phyloP scores from a whole-genome alignment of 75 land plant species.

The Cunninghamia lanceolata region DNA sequence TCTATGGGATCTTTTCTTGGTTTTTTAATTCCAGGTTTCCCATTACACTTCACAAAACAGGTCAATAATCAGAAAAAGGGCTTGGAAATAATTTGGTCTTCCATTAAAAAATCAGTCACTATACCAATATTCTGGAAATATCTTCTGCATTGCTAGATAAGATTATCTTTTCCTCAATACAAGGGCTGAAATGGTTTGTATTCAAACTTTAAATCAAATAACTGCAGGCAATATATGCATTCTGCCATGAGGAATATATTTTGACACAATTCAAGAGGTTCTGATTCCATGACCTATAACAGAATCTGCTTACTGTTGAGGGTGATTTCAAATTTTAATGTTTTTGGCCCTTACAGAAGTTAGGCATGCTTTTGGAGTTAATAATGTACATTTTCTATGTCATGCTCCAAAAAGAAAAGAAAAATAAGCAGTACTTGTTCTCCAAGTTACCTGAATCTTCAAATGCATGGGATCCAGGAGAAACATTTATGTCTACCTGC shows the following conservation, averaged over 20 bases:
- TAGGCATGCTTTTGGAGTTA: neutral
- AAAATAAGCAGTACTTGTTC: neutral
- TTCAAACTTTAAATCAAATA: neutral
- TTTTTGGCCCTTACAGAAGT: neutral
- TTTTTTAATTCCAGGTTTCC: neutral
- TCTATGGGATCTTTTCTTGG: neutral
- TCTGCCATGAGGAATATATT: neutral
- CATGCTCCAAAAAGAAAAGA: neutral
- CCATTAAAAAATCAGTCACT: neutral
- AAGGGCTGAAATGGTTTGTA: neutral
- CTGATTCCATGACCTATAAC: neutral
- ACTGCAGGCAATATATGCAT: neutral
- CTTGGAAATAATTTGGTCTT: neutral
- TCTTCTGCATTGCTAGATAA: too few relatives aligned
- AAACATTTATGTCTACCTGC: constrained; percentile 82
- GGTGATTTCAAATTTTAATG: neutral
- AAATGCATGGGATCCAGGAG: constrained; percentile 91
- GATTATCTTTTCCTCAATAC: neutral
- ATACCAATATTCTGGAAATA: neutral
- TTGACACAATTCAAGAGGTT: neutral
- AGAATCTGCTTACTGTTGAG: neutral
- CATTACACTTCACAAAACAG: neutral
- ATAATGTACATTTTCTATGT: neutral
- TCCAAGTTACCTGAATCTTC: constrained; percentile 71
- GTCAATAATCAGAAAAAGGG: neutral